Evolutionary conservation across 106 monocot species (phyloP).

Genomic region (Amphibolis antarctica): DNA sequence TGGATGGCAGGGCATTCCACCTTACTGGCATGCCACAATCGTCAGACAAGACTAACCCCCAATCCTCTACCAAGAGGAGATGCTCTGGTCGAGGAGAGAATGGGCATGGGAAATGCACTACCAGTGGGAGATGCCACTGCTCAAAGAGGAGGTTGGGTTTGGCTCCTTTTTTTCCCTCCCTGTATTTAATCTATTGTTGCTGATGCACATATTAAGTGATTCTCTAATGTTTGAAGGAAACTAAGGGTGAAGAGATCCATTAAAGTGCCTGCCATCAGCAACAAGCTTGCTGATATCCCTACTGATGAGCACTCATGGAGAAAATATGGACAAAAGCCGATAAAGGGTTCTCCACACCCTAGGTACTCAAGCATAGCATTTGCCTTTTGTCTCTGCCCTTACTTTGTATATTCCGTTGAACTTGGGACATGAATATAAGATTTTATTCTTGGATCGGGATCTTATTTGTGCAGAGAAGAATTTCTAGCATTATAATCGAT

Average conservation of each 20-base stretch:
- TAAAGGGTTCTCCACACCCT: conserved; percentile 91
- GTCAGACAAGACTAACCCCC: conserved; percentile 32
- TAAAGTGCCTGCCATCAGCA: conserved; percentile 83
- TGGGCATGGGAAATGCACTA: conserved; percentile 54
- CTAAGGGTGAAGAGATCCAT: conserved; percentile 71
- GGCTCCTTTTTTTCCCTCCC: neutral
- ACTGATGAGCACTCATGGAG: conserved; percentile 93
- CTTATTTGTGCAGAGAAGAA: too few relatives aligned
- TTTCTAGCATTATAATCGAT: too few relatives aligned
- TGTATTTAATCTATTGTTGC: neutral
- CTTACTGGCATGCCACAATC: conserved; percentile 47
- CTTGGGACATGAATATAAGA: too few relatives aligned
- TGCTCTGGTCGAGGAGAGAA: conserved; percentile 54
- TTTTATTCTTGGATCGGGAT: too few relatives aligned
- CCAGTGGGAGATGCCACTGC: conserved; percentile 64
- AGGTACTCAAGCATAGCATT: conserved; percentile 25
- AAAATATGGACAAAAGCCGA: conserved; percentile 93
- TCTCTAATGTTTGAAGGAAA: conserved; percentile 33
- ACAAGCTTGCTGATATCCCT: conserved; percentile 87
- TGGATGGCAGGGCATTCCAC: conserved; percentile 49
- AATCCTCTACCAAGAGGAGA: conserved; percentile 28
- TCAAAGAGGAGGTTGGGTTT: conserved; percentile 65
- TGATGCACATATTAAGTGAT: too few relatives aligned
- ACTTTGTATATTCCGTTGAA: too few relatives aligned
- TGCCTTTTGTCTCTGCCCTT: neutral